These are phyloP conservation scores for Sordariomycetes sp. DNA, from an alignment of 2,329 filamentous ascomycete species.

Conservation along the genomic window DNA sequence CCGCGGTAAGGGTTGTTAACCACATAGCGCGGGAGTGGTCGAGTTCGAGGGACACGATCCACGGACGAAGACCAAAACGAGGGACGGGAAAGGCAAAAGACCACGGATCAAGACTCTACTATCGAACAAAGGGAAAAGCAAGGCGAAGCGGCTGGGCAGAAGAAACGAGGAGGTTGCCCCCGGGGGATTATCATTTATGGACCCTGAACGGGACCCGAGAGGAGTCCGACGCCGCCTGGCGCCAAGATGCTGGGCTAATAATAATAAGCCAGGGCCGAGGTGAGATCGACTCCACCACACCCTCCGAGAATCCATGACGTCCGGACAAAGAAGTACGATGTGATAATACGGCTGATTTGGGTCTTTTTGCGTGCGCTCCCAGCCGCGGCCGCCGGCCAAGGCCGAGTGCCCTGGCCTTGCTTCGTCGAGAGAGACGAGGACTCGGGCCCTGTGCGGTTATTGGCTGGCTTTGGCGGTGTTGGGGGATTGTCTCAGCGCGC, in stretches of 20 bases:
- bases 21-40: conserved; percentile 3
- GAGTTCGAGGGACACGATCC: not conserved
- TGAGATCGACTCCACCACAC: too few species aligned
- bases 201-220: not conserved
- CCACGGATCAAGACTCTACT: not conserved
- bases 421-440: not conserved
- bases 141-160: not conserved
- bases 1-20: conserved; percentile 1
- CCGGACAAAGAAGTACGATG: too few species aligned
- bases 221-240: not conserved
- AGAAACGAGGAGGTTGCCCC: not conserved
- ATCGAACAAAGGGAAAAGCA: not conserved
- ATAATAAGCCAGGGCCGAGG: too few species aligned
- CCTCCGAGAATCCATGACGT: too few species aligned
- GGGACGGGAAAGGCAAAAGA: not conserved
- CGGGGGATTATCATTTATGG: not conserved
- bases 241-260: not conserved
- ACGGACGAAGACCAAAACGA: not conserved
- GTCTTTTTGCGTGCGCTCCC: not conserved
- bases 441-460: not conserved
- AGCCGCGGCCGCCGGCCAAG: not conserved
- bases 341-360: not conserved
- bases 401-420: not conserved
- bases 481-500: not conserved
- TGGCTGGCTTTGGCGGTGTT: not conserved